Base-by-base conservation (phyloP, 495 filamentous ascomycete species). In the Penicillium pulvis region DNA sequence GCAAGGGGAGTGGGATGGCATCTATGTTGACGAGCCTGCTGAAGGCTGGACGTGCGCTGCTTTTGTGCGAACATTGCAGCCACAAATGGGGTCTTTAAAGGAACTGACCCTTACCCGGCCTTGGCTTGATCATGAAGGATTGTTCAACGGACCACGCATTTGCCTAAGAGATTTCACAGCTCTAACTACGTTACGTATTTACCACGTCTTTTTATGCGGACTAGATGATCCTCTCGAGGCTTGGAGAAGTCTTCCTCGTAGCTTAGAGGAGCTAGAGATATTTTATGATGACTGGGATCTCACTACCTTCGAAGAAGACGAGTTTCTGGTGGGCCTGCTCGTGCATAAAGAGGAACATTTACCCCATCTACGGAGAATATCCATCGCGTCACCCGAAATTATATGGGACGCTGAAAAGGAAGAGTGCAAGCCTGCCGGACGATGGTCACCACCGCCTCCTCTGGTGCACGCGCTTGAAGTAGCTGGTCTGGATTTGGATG, bases 191-290 rank as follows among this genome's bases (percentile, higher is more conserved):
- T 33, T 65, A 19, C 55, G 59, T 19, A 62, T 62, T 49, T 62
- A 52, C n/a, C 54, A 65, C 6, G 48, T 53, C 52, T 65, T 65
- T 47, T 51, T 65, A 30, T 56, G 59, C 35, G 63, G 56, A 16
- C 23, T 1, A 47, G 56, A 59, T 20, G 48, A 50, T 53, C 35
- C 56, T 6, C 23, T 8, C 12, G 51, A 45, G 41, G 35, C 47
- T 26, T 65, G 59, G 56, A 57, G 31, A 11, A 33, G 51, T 41
- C 43, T 65, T 36, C 63, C 63, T 52, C 42, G 5, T 9, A 59
- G 39, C 39, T 45, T 65, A 39, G 60, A 65, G 44, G 44, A 39
- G 26, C 46, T 65, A 23, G 59, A 65, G 45, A 31, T 65, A 26
- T 65, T 43, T 48, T 65, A 65, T 39, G 63, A 65, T 39, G 56